Evolutionary conservation across 306 rosid species (phyloP), one percentile per base, ranked within the genome.

Genomic region (Glycyrrhiza uralensis): DNA sequence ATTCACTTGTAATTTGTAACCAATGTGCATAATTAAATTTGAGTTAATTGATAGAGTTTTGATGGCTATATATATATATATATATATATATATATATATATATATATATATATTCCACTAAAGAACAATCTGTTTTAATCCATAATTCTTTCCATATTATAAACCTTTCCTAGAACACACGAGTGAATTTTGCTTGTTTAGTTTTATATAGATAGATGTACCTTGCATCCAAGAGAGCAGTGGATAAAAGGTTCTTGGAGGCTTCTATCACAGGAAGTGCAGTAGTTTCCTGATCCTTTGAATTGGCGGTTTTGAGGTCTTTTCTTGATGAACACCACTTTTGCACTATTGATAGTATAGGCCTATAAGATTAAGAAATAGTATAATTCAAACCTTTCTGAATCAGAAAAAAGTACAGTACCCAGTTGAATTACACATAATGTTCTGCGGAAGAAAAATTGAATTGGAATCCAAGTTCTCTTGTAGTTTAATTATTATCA

Each of bases 191-290:
- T 36, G 66, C 14, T 56, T 36, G 45, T 17, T 75, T 63, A 18
- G 5, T 28, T 6, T 3, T 2, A 1, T 19, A 63, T 36, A 22
- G 64, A 9, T 54, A 3, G 50, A 72, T 12, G 58, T 80, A 95
- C 99, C 99, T 95, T 95, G 88, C 99, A 95, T 15, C 88, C 90
- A 1, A 95, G 93, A 30, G 99, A 95, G 76, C 99, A 95, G 84
- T 95, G 99, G 55, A 86, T 81, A 58, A 83, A 95, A 64, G 99
- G 97, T 66, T 91, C 99, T 84, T 95, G 99, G 58, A 95, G 99
- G 56, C 88, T 81, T 87, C 99, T 84, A 80, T 91, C 96, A 76
- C 99, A 95, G 12, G 99, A 89, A 49, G 96, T 91, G 76, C 99
- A 95, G 62, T 91, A 88, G 80, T 95, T 95, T 61, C 97, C 97